phyloP scores from a whole-genome alignment of 2,329 filamentous ascomycete species.

The Penicillium sp. region DNA sequence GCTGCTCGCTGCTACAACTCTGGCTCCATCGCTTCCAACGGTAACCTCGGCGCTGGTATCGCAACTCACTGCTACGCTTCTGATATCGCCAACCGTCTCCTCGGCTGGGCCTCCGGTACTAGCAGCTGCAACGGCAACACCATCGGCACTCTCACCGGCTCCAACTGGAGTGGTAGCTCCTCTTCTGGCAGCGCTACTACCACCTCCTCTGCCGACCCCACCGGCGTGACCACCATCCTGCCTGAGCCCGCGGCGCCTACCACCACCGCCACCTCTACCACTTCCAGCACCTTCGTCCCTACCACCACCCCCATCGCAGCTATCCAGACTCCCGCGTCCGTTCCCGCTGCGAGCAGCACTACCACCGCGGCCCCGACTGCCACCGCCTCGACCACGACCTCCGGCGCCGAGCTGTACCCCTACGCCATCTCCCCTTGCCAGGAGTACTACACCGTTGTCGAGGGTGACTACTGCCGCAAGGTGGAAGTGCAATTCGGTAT shows the following conservation, averaged over 20 bases:
- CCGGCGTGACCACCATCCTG: conserved; percentile 8
- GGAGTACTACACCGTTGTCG: conserved; percentile 30
- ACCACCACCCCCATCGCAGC: conserved; percentile 2
- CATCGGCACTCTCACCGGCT: conserved; percentile 24
- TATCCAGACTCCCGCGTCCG: conserved; percentile 11
- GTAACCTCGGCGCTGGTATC: conserved; percentile 40
- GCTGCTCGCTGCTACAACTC: conserved; percentile 53
- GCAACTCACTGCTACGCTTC: conserved; percentile 39
- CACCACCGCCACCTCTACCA: conserved; percentile 5
- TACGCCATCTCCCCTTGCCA: conserved; percentile 31
- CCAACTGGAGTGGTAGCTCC: conserved; percentile 17
- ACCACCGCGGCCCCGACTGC: conserved; percentile 16
- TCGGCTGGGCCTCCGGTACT: conserved; percentile 33
- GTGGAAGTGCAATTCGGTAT: conserved; percentile 31
- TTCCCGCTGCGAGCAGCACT: conserved; percentile 27
- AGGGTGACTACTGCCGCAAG: conserved; percentile 37
- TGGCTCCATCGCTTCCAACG: conserved; percentile 40
- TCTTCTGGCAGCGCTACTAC: conserved; percentile 12
- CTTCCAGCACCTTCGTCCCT: background rate
- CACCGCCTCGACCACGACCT: conserved; percentile 13
- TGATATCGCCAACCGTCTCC: conserved; percentile 39
- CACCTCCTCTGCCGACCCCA: conserved; percentile 15
- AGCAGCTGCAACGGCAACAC: conserved; percentile 26
- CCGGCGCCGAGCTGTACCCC: conserved; percentile 27
- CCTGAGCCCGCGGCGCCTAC: conserved; percentile 10